Base-by-base conservation (phyloP, 371 early-diverging fungal species). In the Circinella umbellata region DNA sequence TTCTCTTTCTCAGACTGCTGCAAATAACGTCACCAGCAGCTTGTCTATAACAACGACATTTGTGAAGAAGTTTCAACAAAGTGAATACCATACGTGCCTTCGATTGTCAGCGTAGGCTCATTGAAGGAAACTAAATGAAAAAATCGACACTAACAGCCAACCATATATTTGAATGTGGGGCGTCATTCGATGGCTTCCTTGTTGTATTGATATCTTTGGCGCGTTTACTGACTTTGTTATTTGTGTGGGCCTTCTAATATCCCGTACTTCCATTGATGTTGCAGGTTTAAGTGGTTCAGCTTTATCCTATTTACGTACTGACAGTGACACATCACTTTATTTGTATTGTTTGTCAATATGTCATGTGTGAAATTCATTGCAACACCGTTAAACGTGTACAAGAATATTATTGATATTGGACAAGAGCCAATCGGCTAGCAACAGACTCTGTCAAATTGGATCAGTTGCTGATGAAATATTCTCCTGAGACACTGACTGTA, bases 111-210 rank as follows among this genome's bases (percentile, higher is more conserved):
- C 72, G 80, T 37, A 75, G 91, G 11, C 92, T 93, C 71, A 74
- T 88, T 46, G 64, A 82, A 20, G 89, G 89, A 53, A 88, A 86
- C 35, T 81, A 85, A 27, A 27, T 68, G 75, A 75, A 27, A 70
- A 75, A 42, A 81, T 93, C 61, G 92, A 93, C 69, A 77, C 73
- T 35, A 89, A 94, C 78, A 91, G 92, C 75, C 85, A 95, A 15
- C 91, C 96, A 8, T 95, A 89, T 81, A 90, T 91, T 61, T 89
- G 88, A 73, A 78, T 92, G 76, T 95, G 96, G 95, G 90, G 89
- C 8, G 88, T 91, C 54, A 96, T 95, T 82, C 92, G 95, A 59
- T 96, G 97, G 98, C 80, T 96, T n/a, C 90, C 89, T 67, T 76
- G 91, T 59, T 93, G 97, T 53, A 89, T 92, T 9, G 95, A 94